Evolutionary conservation across 768 basidiomycete species (phyloP).

Genomic region (Collybia mongolica): DNA sequence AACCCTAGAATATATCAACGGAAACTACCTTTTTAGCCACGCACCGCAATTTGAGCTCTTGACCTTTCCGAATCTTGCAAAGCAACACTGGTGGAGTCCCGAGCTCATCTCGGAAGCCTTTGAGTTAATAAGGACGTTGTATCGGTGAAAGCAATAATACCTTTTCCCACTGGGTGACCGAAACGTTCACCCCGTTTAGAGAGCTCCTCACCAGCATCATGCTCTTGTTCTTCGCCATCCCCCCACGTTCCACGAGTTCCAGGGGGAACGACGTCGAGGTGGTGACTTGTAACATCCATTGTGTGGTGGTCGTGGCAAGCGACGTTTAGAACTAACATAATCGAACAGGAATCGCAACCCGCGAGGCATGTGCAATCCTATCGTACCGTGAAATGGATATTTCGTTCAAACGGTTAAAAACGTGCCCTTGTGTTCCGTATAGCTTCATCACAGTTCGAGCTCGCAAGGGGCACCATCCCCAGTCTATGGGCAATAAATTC

Average conservation of each 20-base stretch:
- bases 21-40: slow-evolving; percentile 86
- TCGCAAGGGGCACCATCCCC: slow-evolving; percentile 90
- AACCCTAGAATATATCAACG: neutral
- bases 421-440: slow-evolving; percentile 76
- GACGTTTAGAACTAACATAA: slow-evolving; percentile 78
- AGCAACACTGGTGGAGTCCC: slow-evolving; percentile 72
- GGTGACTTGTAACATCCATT: slow-evolving; percentile 84
- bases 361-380: slow-evolving; percentile 92
- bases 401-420: slow-evolving; percentile 7
- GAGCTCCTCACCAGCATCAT: slow-evolving; percentile 64
- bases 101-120: slow-evolving; percentile 49
- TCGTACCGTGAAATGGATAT: neutral
- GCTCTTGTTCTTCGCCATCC: slow-evolving; percentile 27
- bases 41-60: slow-evolving; percentile 83
- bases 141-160: slow-evolving; percentile 36
- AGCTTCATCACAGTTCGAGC: slow-evolving; percentile 84
- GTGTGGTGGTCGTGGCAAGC: slow-evolving; percentile 70
- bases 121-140: neutral
- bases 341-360: slow-evolving; percentile 84
- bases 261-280: slow-evolving; percentile 64
- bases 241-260: slow-evolving; percentile 19
- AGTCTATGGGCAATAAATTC: slow-evolving; percentile 97
- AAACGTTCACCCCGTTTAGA: slow-evolving; percentile 73
- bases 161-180: slow-evolving; percentile 83
- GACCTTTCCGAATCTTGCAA: slow-evolving; percentile 91